Percentiles rank a stretch among this genome's conserved stretches.
These are phyloP conservation scores for Ocimum tenuiflorum DNA, from an alignment of 257 asterid species.

Conservation along the genomic window DNA sequence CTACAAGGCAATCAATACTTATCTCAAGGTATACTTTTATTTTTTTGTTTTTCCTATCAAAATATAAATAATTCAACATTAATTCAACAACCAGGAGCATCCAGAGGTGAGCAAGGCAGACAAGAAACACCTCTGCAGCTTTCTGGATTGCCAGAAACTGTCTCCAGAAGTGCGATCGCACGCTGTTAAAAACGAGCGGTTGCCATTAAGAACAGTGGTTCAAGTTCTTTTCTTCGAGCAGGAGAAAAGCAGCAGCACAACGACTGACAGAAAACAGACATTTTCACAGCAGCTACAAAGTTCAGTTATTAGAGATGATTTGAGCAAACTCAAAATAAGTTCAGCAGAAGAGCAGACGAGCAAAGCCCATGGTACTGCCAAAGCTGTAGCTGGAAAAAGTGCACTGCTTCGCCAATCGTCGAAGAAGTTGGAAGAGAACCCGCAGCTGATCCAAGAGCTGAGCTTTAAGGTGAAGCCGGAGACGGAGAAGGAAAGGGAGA, in stretches of 20 bases:
- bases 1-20: slow-evolving; percentile 48
- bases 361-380: slow-evolving; percentile 16
- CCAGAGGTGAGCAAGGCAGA: slow-evolving; percentile 50
- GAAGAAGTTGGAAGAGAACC: slow-evolving; percentile 20
- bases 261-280: background rate
- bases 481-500: slow-evolving; percentile 20
- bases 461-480: slow-evolving; percentile 21
- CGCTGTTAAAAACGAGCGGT: slow-evolving; percentile 48
- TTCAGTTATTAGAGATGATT: slow-evolving; percentile 18
- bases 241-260: slow-evolving; percentile 30
- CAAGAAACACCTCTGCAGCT: slow-evolving; percentile 48
- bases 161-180: slow-evolving; percentile 49
- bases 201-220: slow-evolving; percentile 64
- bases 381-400: background rate
- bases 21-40: slow-evolving; percentile 41
- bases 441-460: slow-evolving; percentile 18
- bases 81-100: slow-evolving; percentile 39
- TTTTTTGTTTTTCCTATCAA: background rate
- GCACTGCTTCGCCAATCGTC: slow-evolving; percentile 12
- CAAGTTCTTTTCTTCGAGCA: slow-evolving; percentile 63
- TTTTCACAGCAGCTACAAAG: background rate
- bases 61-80: background rate
- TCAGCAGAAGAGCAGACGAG: slow-evolving; percentile 14
- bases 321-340: slow-evolving; percentile 22
- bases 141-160: slow-evolving; percentile 56